Evolutionary conservation across 2,329 filamentous ascomycete species (phyloP), one percentile per base, ranked within the genome.

Genomic region (Trichoderma atrobrunneum): DNA sequence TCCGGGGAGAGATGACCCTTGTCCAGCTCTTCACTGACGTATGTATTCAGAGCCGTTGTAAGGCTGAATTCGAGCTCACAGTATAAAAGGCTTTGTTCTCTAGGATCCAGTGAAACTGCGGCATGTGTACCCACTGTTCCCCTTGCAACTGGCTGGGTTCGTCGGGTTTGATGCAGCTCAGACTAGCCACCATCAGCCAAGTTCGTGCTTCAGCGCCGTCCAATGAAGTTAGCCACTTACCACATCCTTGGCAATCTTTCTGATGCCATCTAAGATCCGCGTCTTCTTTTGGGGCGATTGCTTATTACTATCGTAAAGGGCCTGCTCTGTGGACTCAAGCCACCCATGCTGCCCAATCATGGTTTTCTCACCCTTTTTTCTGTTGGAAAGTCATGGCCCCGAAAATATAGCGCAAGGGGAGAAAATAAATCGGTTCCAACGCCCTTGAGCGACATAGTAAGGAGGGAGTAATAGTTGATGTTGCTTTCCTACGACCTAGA

Each of bases 11-110:
- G 81, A 1, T 86, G 86, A n/a, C 87, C 88, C n/a, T 83, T 83
- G 75, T 86, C 84, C 71, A 88, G 82, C 76, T 90, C 86, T 18
- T 81, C 77, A 12, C 82, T 84, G 71, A 89, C 85, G 79, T 87
- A 90, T 12, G 80, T 78, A 71, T 88, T 85, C 36, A 89, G 77
- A 0, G 84, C 84, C 6, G 82, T 84, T 72, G 83, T 84, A n/a
- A 90, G 78, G 72, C 84, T 79, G 74, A 85, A 90, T 76, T 89
- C 87, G 8, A 90, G 83, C 77, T 90, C 88, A 77, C 87, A 87
- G 78, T 88, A 89, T 8, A 90, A 78, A 10, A 90, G 83, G 64
- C 85, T 87, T 76, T 90, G 88, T 78, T 89, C 87, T 57, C 88
- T 85, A 1, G 87, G 81, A 75, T 85, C 81, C 4, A 90, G 82